Evolutionary conservation across 2,329 filamentous ascomycete genomes (phyloP).

Genomic region (Diplodia scrobiculata): DNA sequence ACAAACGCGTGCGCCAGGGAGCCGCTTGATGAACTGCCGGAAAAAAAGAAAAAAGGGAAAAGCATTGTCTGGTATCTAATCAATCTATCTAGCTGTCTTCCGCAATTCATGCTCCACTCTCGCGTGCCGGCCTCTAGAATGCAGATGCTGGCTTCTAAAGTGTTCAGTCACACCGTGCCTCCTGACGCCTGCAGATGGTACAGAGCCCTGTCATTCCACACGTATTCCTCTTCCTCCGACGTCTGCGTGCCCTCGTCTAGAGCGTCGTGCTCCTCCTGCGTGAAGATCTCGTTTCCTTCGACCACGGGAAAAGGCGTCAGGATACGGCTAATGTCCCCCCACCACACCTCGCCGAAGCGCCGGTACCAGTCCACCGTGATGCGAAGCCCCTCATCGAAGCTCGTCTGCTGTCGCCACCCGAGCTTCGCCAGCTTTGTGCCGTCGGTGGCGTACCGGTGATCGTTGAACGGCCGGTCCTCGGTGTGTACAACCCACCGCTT

Average conservation of each 20-base stretch:
- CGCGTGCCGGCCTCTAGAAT: conserved; percentile 3
- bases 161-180: conserved; percentile 29
- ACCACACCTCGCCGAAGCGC: conserved; percentile 46
- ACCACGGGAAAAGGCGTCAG: conserved; percentile 46
- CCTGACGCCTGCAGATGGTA: conserved; percentile 33
- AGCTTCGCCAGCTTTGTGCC: conserved; percentile 44
- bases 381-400: conserved; percentile 43
- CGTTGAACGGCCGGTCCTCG: conserved; percentile 68
- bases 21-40: background rate
- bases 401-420: conserved; percentile 43
- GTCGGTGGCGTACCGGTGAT: conserved; percentile 46
- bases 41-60: too few relatives aligned
- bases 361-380: conserved; percentile 47
- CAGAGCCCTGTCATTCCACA: conserved; percentile 38
- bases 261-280: conserved; percentile 45
- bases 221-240: conserved; percentile 32
- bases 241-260: conserved; percentile 31
- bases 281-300: conserved; percentile 46
- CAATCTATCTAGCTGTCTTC: conserved; percentile 11
- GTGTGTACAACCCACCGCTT: conserved; percentile 72
- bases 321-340: conserved; percentile 46
- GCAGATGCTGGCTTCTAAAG: background rate
- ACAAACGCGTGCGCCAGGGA: background rate
- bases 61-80: conserved; percentile 12
- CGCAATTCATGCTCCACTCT: conserved; percentile 4